A percentile compares a stretch with the other conserved stretches of the same genome.
phyloP scores from a whole-genome alignment of 202 grass and related monocot genomes.

The Brachypodium distachyon region DNA sequence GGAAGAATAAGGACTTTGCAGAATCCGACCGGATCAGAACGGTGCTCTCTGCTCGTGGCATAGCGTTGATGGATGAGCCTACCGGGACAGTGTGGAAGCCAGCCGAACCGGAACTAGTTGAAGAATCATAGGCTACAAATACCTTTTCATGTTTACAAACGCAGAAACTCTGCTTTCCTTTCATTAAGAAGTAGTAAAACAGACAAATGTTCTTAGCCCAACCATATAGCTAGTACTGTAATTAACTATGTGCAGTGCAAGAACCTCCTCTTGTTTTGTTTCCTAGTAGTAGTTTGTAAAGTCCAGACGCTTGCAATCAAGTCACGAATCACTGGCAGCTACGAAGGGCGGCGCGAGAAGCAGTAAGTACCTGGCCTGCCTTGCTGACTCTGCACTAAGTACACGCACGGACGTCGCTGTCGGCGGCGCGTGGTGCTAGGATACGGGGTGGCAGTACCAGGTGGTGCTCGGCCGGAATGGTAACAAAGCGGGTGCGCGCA shows the following conservation, averaged over 20 bases:
- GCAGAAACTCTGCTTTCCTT: no score
- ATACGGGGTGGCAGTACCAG: not conserved
- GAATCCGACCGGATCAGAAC: slow-evolving; percentile 61
- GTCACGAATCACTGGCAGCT: not conserved
- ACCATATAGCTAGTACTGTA: no score
- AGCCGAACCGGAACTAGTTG: slow-evolving; percentile 34
- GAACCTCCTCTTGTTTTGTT: no score
- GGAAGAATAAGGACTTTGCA: slow-evolving; percentile 71
- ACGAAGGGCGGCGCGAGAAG: not conserved
- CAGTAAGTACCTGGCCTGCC: not conserved
- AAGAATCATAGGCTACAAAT: not conserved
- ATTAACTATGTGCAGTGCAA: no score
- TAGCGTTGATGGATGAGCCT: slow-evolving; percentile 77
- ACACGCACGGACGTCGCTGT: not conserved
- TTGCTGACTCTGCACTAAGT: not conserved
- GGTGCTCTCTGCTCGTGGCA: slow-evolving; percentile 46
- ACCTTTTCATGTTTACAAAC: not conserved
- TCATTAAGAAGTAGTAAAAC: no score
- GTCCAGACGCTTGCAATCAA: no score
- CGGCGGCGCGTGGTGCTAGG: not conserved
- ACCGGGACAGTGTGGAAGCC: slow-evolving; percentile 57
- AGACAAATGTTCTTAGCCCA: no score
- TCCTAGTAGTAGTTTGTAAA: no score
- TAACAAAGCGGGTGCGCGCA: not conserved
- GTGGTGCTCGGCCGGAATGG: not conserved